phyloP scores from a whole-genome alignment of 306 rosid genomes.

The Rosa lucieae region DNA sequence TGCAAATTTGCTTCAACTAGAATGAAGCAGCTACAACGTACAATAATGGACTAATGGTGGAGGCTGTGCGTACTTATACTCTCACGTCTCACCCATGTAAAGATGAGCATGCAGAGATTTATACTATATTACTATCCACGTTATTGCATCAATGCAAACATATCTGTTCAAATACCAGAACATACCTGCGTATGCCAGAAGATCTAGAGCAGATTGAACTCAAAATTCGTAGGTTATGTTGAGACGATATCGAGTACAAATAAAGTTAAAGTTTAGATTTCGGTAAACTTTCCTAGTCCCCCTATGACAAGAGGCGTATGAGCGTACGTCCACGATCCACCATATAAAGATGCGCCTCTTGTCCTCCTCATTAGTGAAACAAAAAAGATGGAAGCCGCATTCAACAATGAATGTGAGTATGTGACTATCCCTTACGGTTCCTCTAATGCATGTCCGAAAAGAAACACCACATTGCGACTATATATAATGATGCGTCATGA shows the following conservation, averaged over 20 bases:
- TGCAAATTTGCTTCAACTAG: not conserved
- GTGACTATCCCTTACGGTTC: too few species aligned
- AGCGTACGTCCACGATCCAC: too few species aligned
- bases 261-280: not conserved
- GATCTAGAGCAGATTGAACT: not conserved
- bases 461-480: too few species aligned
- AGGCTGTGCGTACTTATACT: not conserved
- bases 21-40: conserved; percentile 1
- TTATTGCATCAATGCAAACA: not conserved
- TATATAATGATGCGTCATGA: too few species aligned
- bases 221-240: not conserved
- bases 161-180: not conserved
- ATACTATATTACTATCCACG: not conserved
- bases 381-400: too few species aligned
- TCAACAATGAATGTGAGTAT: too few species aligned
- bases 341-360: too few species aligned
- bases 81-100: too few species aligned
- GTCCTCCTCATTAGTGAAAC: too few species aligned
- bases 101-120: not conserved
- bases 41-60: not conserved
- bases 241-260: not conserved
- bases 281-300: too few species aligned
- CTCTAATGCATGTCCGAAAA: too few species aligned
- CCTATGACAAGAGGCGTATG: too few species aligned
- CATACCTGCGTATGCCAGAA: not conserved